Evolutionary conservation across 495 filamentous ascomycete genomes (phyloP).

Genomic region (Talaromyces adpressus): DNA sequence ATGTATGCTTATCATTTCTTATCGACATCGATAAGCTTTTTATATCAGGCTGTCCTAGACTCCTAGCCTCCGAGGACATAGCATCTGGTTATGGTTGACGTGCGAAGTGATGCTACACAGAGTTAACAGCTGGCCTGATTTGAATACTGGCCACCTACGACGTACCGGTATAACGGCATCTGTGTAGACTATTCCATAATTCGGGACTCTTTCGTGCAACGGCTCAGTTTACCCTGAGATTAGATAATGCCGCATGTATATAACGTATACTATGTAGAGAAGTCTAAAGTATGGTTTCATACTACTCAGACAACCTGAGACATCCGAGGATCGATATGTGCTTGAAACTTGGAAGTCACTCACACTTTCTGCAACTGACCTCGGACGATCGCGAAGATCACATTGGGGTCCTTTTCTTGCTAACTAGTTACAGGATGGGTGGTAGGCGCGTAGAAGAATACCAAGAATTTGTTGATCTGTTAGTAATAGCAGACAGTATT

Average conservation of each 20-base stretch:
- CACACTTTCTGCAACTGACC: neutral
- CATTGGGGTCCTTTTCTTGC: neutral
- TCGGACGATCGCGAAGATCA: neutral
- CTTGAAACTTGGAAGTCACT: neutral
- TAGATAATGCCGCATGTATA: neutral
- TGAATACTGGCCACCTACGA: neutral
- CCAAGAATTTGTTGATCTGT: neutral
- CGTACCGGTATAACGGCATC: neutral
- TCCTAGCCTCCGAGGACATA: neutral
- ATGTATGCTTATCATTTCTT: conserved; percentile 3
- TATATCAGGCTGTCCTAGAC: neutral
- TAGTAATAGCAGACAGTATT: neutral
- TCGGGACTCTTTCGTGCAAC: neutral
- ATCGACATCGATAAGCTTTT: neutral
- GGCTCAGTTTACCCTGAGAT: neutral
- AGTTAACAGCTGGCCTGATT: neutral
- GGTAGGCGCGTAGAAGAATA: neutral
- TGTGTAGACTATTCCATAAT: neutral
- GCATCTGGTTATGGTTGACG: neutral
- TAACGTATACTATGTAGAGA: too few species aligned
- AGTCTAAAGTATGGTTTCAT: neutral
- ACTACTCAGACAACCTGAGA: neutral
- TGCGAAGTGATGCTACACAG: neutral
- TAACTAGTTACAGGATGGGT: too few species aligned
- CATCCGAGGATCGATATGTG: neutral